phyloP scores from a whole-genome alignment of 805 yeast species.

The Myxozyma monticola region DNA sequence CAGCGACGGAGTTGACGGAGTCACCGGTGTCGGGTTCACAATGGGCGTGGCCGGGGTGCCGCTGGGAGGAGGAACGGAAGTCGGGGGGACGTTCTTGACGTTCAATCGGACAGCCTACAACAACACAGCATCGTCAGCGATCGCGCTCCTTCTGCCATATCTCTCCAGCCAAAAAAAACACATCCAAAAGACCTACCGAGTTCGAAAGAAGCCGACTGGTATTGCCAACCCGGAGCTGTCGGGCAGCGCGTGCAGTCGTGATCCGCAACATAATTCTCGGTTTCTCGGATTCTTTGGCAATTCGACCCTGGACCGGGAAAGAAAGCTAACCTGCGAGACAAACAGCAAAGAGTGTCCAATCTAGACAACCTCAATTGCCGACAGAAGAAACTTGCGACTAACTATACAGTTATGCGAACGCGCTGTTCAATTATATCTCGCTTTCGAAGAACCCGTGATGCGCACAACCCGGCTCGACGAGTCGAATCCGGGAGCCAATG shows the following conservation, averaged over 20 bases:
- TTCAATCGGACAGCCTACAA: slow-evolving; percentile 14
- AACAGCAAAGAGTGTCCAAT: too few species aligned
- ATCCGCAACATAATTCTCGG: slow-evolving; percentile 22
- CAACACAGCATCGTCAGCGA: neutral
- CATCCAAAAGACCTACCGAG: slow-evolving; percentile 11
- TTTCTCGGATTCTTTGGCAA: too few species aligned
- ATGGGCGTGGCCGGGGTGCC: slow-evolving; percentile 5
- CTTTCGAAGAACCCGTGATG: too few species aligned
- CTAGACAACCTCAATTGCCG: too few species aligned
- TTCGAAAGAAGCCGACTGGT: slow-evolving; percentile 13
- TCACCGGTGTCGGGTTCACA: slow-evolving; percentile 25
- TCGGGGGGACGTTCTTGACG: slow-evolving; percentile 23
- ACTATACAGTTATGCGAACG: too few species aligned
- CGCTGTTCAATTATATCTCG: too few species aligned
- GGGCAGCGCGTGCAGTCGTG: slow-evolving; percentile 14
- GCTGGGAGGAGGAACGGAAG: slow-evolving; percentile 17
- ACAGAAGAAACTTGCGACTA: too few species aligned
- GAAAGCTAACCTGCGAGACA: too few species aligned
- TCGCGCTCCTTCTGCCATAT: neutral
- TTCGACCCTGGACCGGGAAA: too few species aligned
- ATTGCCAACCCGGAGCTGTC: slow-evolving; percentile 5
- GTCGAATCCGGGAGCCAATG: too few species aligned
- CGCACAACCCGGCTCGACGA: too few species aligned
- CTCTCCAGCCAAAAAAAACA: neutral
- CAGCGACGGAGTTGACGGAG: slow-evolving; percentile 27